A percentile compares a stretch with the other conserved stretches of the same genome.
Conservation (phyloP, 192 early-diverging fungal genomes). For the Coemansia sp. region DNA sequence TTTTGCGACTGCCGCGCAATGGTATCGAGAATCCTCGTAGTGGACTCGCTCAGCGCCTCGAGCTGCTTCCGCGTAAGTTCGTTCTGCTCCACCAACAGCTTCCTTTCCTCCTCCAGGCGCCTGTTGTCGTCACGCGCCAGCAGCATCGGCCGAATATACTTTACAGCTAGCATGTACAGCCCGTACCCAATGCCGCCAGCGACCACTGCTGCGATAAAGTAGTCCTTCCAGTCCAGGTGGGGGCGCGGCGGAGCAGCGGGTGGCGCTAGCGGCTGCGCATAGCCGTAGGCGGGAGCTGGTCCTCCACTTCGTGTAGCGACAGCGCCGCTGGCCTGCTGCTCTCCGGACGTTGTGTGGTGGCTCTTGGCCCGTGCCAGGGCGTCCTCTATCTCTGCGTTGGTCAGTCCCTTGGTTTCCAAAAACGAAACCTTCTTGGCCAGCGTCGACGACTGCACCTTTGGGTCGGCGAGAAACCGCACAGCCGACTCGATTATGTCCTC, state of each 20-base stretch:
- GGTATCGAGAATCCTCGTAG: conserved; percentile 57
- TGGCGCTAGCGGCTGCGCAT: conserved; percentile 45
- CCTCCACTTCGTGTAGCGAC: background rate
- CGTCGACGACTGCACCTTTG: conserved; percentile 84
- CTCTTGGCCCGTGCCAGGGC: conserved; percentile 66
- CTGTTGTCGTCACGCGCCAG: conserved; percentile 49
- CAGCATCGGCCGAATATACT: conserved; percentile 35
- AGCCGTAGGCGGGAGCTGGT: conserved; percentile 22
- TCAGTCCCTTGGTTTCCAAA: conserved; percentile 93
- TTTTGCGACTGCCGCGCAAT: conserved; percentile 68
- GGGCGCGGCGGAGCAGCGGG: conserved; percentile 59
- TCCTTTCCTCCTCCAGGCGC: conserved; percentile 60
- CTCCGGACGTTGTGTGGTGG: conserved; percentile 19
- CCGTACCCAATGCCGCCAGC: conserved; percentile 88
- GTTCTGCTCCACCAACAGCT: conserved; percentile 63
- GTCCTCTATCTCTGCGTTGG: conserved; percentile 85
- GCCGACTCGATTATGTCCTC: conserved; percentile 78
- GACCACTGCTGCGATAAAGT: conserved; percentile 82
- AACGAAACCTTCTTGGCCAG: conserved; percentile 93
- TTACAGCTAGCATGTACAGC: conserved; percentile 67
- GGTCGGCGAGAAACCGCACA: conserved; percentile 88
- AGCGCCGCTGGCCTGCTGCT: conserved; percentile 9
- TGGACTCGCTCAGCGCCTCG: conserved; percentile 67
- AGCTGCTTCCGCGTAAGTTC: conserved; percentile 68
- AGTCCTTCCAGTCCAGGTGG: conserved; percentile 89